Evolutionary conservation across 2,329 filamentous ascomycete species (phyloP).

Genomic region (Colletotrichum liaoningense): DNA sequence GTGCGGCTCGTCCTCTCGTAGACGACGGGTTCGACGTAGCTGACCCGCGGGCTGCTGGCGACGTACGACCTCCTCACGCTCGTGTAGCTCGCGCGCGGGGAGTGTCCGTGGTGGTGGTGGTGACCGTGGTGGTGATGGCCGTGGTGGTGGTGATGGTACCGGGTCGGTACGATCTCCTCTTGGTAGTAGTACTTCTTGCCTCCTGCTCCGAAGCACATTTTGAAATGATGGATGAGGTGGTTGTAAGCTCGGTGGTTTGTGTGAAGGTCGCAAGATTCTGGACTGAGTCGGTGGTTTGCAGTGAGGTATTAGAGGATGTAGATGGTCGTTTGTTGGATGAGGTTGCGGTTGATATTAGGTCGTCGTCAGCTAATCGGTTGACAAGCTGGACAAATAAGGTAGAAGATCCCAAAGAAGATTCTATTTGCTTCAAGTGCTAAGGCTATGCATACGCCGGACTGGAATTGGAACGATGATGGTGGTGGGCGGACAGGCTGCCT

Average conservation of each 20-base stretch:
- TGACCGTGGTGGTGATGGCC: conserved; percentile 49
- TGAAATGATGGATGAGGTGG: conserved; percentile 37
- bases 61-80: conserved; percentile 51
- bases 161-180: conserved; percentile 63
- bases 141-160: conserved; percentile 48
- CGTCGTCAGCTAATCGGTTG: background rate
- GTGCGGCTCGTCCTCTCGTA: conserved; percentile 53
- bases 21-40: conserved; percentile 49
- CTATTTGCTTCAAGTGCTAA: conserved; percentile 23
- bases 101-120: conserved; percentile 47
- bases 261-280: background rate
- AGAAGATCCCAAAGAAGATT: conserved; percentile 26
- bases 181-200: conserved; percentile 65
- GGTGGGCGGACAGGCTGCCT: conserved; percentile 23
- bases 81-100: conserved; percentile 57
- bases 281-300: background rate
- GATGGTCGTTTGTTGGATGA: background rate
- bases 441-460: conserved; percentile 2
- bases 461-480: background rate
- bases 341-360: background rate
- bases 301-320: background rate
- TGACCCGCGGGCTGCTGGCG: conserved; percentile 54
- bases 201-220: conserved; percentile 61
- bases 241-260: background rate
- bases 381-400: background rate